These are phyloP conservation scores for Nakazawaea populi DNA, from an alignment of 805 yeast species.

Conservation along the genomic window DNA sequence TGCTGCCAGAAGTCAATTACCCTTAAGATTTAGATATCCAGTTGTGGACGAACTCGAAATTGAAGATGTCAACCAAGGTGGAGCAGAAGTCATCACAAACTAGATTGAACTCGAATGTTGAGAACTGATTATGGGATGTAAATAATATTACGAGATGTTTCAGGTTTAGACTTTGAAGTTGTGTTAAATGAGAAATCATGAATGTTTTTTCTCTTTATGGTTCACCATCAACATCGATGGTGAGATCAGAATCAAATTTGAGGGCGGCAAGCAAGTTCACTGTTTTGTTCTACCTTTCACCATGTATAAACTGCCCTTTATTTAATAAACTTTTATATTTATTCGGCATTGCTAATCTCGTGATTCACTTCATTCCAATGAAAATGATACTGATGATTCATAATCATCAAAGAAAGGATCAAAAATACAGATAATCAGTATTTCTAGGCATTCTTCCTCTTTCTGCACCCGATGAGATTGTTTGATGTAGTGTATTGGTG, in stretches of 20 bases:
- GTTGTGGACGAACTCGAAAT: constrained; percentile 62
- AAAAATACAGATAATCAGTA: too few species aligned
- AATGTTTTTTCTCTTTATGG: too few species aligned
- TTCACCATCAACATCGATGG: too few species aligned
- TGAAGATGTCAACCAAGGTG: constrained; percentile 76
- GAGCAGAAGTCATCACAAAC: constrained; percentile 52
- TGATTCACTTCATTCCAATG: too few species aligned
- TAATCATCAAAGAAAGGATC: too few species aligned
- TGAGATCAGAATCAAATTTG: too few species aligned
- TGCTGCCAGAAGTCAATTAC: constrained; percentile 58
- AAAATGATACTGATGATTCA: too few species aligned
- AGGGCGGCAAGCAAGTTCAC: neutral
- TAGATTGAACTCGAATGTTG: neutral
- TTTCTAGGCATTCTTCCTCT: neutral
- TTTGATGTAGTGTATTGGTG: neutral
- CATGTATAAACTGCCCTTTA: neutral
- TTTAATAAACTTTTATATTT: neutral
- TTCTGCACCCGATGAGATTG: neutral
- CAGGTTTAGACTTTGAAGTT: too few species aligned
- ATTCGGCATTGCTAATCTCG: neutral
- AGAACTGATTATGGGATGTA: neutral
- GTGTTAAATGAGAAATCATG: too few species aligned
- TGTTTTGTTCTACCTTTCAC: neutral
- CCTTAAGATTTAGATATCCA: constrained; percentile 67
- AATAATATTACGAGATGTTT: too few species aligned